Conservation (phyloP, 768 basidiomycete species). For the Rhizopogon sp. region DNA sequence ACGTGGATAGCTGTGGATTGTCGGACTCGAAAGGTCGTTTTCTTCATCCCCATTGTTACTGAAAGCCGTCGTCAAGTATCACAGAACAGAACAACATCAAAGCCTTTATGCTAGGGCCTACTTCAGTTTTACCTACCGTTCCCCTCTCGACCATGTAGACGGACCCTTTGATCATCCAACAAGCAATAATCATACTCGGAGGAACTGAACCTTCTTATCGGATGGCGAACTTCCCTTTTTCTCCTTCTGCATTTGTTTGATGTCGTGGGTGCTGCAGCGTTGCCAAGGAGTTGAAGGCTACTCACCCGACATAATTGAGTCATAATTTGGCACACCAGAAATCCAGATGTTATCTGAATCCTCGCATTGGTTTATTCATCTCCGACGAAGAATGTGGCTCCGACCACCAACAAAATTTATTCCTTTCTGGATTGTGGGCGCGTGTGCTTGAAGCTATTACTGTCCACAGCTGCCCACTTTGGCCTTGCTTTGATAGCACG, state of each 20-base stretch:
- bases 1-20: neutral
- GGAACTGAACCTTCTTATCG: conserved; percentile 1
- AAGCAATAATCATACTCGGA: neutral
- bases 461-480: conserved; percentile 7
- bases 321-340: neutral
- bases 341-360: neutral
- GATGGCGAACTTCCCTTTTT: neutral
- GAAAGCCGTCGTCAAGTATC: neutral
- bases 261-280: neutral
- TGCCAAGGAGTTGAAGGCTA: conserved; percentile 1
- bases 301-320: neutral
- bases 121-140: neutral
- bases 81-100: neutral
- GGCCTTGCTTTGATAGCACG: conserved; percentile 5
- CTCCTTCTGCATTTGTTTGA: neutral
- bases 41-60: conserved; percentile 1
- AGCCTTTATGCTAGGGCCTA: neutral
- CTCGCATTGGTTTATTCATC: neutral
- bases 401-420: neutral
- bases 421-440: neutral
- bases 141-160: neutral
- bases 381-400: neutral
- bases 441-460: neutral
- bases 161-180: neutral
- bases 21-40: neutral